phyloP scores from a whole-genome alignment of 176 grass and related monocot genomes.

The Bromus sterilis region DNA sequence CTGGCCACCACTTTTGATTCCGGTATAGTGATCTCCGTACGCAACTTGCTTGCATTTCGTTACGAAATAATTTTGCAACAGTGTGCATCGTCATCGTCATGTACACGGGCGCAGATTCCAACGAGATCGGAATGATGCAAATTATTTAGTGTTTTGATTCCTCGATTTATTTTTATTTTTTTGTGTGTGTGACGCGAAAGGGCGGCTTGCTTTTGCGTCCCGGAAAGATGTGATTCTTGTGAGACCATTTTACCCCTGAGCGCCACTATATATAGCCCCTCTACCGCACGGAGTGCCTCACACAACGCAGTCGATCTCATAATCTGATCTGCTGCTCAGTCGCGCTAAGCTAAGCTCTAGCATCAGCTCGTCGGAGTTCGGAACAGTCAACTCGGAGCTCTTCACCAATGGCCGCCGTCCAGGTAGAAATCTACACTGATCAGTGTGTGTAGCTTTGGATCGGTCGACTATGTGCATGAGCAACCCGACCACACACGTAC shows the following conservation, averaged over 20 bases:
- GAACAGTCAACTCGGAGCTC: neutral
- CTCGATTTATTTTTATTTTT: neutral
- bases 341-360: neutral
- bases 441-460: neutral
- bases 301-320: neutral
- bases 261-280: slow-evolving; percentile 33
- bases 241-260: slow-evolving; percentile 25
- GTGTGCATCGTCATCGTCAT: neutral
- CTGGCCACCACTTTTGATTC: neutral
- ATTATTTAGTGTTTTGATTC: neutral
- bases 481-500: neutral
- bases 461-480: neutral
- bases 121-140: neutral
- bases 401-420: slow-evolving; percentile 51
- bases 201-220: neutral
- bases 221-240: neutral
- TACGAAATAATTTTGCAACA: neutral
- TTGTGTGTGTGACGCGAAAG: neutral
- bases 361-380: neutral
- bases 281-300: slow-evolving; percentile 17
- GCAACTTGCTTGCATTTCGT: neutral
- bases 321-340: neutral
- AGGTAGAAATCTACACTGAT: slow-evolving; percentile 30
- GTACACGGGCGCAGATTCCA: neutral
- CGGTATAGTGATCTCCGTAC: neutral